phyloP scores from a whole-genome alignment of 441 rosid genomes.

The Mallotus japonicus region DNA sequence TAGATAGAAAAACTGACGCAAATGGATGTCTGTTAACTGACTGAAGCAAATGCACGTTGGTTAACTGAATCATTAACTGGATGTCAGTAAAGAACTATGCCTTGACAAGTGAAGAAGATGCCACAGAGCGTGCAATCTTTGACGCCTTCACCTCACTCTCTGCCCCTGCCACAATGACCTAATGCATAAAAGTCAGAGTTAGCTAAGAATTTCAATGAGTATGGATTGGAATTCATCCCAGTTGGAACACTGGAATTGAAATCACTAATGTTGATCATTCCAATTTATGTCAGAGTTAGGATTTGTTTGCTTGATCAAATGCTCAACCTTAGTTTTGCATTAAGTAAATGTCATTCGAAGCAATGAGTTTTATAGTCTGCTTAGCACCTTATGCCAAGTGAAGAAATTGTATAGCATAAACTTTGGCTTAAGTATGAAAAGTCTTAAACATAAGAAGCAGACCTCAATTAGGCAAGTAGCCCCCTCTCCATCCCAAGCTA shows the following conservation, averaged over 20 bases:
- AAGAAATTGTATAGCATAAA: not conserved
- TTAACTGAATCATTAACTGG: conserved; percentile 21
- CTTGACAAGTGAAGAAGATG: conserved; percentile 94
- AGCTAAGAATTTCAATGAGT: conserved; percentile 8
- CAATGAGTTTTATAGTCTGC: not conserved
- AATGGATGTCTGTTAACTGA: no score
- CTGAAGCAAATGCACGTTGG: no score
- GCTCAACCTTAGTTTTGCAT: not conserved
- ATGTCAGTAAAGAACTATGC: conserved; percentile 33
- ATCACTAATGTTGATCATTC: not conserved
- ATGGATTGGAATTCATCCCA: not conserved
- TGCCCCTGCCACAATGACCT: conserved; percentile 71
- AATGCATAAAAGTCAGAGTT: conserved; percentile 24
- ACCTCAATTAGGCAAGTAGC: conserved; percentile 98
- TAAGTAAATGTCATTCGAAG: not conserved
- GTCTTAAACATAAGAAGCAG: conserved; percentile 16
- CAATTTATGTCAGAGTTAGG: not conserved
- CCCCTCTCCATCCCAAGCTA: conserved; percentile 99
- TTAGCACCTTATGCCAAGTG: not conserved
- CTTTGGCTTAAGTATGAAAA: not conserved
- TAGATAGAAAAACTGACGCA: not conserved
- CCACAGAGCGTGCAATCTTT: conserved; percentile 87
- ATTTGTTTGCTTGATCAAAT: not conserved
- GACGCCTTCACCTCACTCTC: conserved; percentile 73
- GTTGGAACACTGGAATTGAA: not conserved